Evolutionary conservation across 1,139 yeast species (phyloP), one percentile per base, ranked within the genome.

Genomic region (Suhomyces bolitotheri): DNA sequence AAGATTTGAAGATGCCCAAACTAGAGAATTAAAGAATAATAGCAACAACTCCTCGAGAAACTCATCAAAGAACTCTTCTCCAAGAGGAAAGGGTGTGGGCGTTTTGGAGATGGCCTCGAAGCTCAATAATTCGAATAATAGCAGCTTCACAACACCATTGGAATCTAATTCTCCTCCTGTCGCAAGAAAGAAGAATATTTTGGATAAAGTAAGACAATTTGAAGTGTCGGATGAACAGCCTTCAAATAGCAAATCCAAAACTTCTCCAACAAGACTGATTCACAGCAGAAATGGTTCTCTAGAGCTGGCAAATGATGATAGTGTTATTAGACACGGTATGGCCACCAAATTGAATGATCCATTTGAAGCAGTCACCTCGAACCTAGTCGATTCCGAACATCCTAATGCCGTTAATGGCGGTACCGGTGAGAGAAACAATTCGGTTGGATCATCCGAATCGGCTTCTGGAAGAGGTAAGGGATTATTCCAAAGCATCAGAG

Each of bases 171-270:
- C 37, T 4, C 36, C 52, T 5, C 41, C 53, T 2, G 45, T 57
- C 11, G 42, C 50, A 16, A 54, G 43, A 25, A 47, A 46, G 31
- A 42, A 46, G 19, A 56, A 54, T 38, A 64, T 69, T 11, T 53
- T 66, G 37, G 73, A 69, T 38, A 62, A 61, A 43, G 69, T 69
- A 7, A 64, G 56, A 40, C 64, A 66, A 34, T 68, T 66, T 44
- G 73, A 68, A 43, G 56, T 56, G 35, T 58, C 67, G 9, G 33
- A 41, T 6, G 44, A 40, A 14, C 17, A 31, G 15, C 36, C 44
- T 13, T 29, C 33, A 23, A 29, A 34, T 11, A 11, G 16, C 8
- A 28, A 20, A 13, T 17, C 35, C 12, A 28, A 22, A 14, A 12
- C 29, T 8, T 32, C 40, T 16, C 37, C 39, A 17, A 25, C 39